Conservation (phyloP, 2,329 filamentous ascomycete species). For the Zopfia rhizophila region DNA sequence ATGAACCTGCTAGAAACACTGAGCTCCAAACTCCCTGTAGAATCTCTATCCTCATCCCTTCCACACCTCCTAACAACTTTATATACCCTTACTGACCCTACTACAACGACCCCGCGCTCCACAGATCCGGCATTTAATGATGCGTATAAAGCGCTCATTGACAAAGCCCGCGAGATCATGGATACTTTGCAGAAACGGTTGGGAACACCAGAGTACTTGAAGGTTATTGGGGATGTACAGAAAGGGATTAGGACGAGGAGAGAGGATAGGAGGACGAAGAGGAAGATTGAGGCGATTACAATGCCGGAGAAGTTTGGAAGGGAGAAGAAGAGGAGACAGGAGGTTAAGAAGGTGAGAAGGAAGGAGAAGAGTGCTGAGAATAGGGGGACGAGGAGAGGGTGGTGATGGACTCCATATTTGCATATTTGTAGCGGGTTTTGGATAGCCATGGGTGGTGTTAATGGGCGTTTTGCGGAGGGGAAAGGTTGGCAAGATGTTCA, state of each 20-base stretch:
- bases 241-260: conserved; percentile 77
- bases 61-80: conserved; percentile 74
- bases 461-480: no score
- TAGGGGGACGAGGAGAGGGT: conserved; percentile 76
- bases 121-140: conserved; percentile 75
- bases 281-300: conserved; percentile 86
- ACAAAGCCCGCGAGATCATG: conserved; percentile 79
- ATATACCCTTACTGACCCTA: conserved; percentile 84
- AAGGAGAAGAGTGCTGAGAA: conserved; percentile 82
- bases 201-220: conserved; percentile 82
- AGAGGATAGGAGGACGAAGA: conserved; percentile 80
- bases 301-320: conserved; percentile 79
- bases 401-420: no score
- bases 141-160: conserved; percentile 75
- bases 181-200: conserved; percentile 85
- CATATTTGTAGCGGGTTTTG: no score
- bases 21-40: conserved; percentile 67
- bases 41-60: conserved; percentile 70
- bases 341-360: conserved; percentile 63
- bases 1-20: conserved; percentile 79
- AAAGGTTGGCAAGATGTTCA: no score
- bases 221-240: conserved; percentile 76
- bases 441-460: no score
- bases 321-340: conserved; percentile 79
- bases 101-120: conserved; percentile 76